Base-by-base conservation (phyloP, 805 yeast genomes). In the Ogataea glucozyma region DNA sequence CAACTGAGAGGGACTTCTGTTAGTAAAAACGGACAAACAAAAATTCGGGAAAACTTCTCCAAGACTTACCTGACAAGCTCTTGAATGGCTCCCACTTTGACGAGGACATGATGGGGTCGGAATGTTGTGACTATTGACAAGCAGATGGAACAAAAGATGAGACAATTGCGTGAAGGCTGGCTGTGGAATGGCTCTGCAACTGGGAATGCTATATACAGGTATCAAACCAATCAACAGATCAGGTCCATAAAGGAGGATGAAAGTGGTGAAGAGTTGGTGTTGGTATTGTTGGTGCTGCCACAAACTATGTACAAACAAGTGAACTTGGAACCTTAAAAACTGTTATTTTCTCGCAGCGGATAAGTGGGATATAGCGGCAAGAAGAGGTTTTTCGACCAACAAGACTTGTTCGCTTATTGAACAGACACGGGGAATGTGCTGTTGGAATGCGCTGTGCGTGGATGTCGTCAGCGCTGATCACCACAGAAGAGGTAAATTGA, bases 61-160 rank as follows among this genome's bases (percentile, higher is more conserved):
- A 26, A 20, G 26, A 55, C 58, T 18, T 46, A 53, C 60, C 54
- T 19, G 58, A 54, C 22, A 50, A 26, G 36, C 53, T 48, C 32
- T 56, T 49, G 35, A 51, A 44, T 21, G 53, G 42, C 29, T 54
- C 51, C 62, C 63, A 58, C 26, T 51, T 56, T 19, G 38, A 34
- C 4, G 61, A 48, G 14, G 51, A 29, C 60, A 56, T 54, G 19
- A 10, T 38, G 36, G 6, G 14, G 21, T 13, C n/a, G n/a, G 17
- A 18, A 22, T 22, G 17, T 7, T 11, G n/a, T n/a, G 18, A 31
- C 35, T 31, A 31, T 31, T 31, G 35, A 31, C 35, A 34, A 20
- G 38, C 8, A 21, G 29, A 38, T 33, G 21, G 34, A 26, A 24
- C 20, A 16, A 29, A 38, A 33, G n/a, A 29, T 32, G 31, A 43